Evolutionary conservation across 2,329 filamentous ascomycete species (phyloP).

Genomic region (Venturia effusa): DNA sequence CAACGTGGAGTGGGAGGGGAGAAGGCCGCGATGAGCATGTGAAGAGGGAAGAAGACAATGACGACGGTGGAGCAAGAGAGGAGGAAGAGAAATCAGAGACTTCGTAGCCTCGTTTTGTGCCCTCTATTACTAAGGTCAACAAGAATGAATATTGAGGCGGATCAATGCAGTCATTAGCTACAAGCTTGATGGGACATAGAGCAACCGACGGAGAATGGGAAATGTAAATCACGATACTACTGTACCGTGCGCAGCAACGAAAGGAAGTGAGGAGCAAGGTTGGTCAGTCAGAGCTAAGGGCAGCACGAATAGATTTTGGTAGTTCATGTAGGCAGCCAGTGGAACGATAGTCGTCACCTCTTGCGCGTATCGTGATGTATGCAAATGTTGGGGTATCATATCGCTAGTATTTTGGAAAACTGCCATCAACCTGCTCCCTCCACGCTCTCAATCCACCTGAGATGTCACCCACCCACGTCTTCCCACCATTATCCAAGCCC

Average conservation of each 20-base stretch:
- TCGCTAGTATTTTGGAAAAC: conserved; percentile 44
- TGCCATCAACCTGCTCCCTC: conserved; percentile 54
- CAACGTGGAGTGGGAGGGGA: background rate
- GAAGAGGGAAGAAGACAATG: conserved; percentile 4
- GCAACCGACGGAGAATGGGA: too few relatives aligned
- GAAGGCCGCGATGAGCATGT: background rate
- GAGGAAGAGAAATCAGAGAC: background rate
- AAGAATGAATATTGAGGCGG: too few relatives aligned
- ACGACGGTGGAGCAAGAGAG: background rate
- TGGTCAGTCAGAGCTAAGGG: too few relatives aligned
- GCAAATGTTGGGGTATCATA: background rate
- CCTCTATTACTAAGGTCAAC: too few relatives aligned
- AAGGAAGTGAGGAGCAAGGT: too few relatives aligned
- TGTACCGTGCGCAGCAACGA: too few relatives aligned
- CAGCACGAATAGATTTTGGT: too few relatives aligned
- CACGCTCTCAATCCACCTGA: conserved; percentile 61
- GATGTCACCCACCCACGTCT: conserved; percentile 58
- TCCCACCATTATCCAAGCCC: conserved; percentile 40
- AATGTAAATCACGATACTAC: too few relatives aligned
- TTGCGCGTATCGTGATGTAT: background rate
- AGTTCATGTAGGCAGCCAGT: too few relatives aligned
- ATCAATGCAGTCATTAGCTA: too few relatives aligned
- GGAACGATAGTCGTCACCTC: background rate
- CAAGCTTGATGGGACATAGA: too few relatives aligned
- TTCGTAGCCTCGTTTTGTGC: background rate